A percentile compares a stretch with the other conserved stretches of the same genome.
These are phyloP conservation scores for Hermanozyma aechmeae DNA, from an alignment of 805 yeast genomes.

Conservation along the genomic window DNA sequence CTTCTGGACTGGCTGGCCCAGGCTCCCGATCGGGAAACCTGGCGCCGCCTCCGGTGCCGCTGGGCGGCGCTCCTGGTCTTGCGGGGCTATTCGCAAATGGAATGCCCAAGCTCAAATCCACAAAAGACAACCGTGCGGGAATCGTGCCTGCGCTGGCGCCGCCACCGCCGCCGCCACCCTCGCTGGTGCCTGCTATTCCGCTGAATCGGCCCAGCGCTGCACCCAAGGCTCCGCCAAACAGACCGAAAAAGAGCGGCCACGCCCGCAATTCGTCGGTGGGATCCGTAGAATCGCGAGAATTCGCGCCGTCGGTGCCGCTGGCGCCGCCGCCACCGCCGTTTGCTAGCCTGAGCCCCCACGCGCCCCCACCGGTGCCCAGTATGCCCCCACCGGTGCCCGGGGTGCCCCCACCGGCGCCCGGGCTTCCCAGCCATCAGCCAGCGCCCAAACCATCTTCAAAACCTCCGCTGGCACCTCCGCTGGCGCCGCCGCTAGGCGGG, in stretches of 20 bases:
- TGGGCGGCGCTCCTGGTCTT: constrained; percentile 33
- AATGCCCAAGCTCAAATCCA: constrained; percentile 55
- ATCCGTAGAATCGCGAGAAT: too few species aligned
- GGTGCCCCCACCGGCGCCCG: constrained; percentile 1
- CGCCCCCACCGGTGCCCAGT: too few species aligned
- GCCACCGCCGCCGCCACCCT: constrained; percentile 2
- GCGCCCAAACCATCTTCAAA: constrained; percentile 4
- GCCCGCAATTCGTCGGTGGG: constrained; percentile 9
- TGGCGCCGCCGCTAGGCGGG: constrained; percentile 20
- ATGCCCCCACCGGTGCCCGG: constrained; percentile 1
- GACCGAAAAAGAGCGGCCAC: constrained; percentile 32
- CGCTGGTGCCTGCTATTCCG: constrained; percentile 1
- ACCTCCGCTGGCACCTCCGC: constrained; percentile 8
- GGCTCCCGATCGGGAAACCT: constrained; percentile 1
- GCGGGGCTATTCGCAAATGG: constrained; percentile 75
- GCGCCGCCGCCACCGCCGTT: not conserved
- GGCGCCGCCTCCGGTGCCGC: constrained; percentile 11
- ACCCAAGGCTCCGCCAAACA: constrained; percentile 30
- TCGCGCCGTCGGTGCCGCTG: not conserved
- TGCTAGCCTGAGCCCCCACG: not conserved
- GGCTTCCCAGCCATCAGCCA: constrained; percentile 8
- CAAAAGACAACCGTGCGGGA: constrained; percentile 25
- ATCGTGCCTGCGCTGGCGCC: constrained; percentile 32
- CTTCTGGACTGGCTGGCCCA: too few species aligned
- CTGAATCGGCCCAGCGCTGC: too few species aligned